Conservation (phyloP, 2,329 filamentous ascomycete genomes). For the Peltaster fructicola region DNA sequence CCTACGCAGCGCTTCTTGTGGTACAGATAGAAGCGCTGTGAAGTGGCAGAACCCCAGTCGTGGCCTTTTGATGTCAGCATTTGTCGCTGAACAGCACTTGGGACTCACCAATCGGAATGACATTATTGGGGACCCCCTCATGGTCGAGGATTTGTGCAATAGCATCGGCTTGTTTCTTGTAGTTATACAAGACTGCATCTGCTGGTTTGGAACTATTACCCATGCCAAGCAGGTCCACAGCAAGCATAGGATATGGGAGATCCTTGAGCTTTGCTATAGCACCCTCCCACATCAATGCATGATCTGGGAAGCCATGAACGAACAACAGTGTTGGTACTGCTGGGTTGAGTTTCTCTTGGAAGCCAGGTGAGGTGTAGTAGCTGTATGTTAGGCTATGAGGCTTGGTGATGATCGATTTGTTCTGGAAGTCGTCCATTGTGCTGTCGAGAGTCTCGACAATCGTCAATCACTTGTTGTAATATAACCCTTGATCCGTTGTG, state of each 20-base stretch:
- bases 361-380: conserved; percentile 15
- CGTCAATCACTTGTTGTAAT: not conserved
- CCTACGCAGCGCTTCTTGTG: conserved; percentile 24
- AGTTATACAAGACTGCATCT: conserved; percentile 20
- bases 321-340: conserved; percentile 21
- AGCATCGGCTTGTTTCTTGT: conserved; percentile 21
- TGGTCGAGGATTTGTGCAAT: conserved; percentile 23
- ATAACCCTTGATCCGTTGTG: too few species aligned
- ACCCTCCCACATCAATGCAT: conserved; percentile 29
- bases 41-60: conserved; percentile 23
- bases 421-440: conserved; percentile 11
- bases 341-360: conserved; percentile 8
- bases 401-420: conserved; percentile 11
- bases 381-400: conserved; percentile 14
- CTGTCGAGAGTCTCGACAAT: not conserved
- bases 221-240: conserved; percentile 24
- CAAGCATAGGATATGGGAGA: conserved; percentile 17
- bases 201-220: conserved; percentile 22
- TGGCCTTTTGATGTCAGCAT: too few species aligned
- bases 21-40: conserved; percentile 26
- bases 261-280: conserved; percentile 11
- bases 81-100: too few species aligned
- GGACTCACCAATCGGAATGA: conserved; percentile 22
- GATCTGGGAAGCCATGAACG: conserved; percentile 35
- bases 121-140: conserved; percentile 17